These are phyloP conservation scores for Colletotrichum simmondsii DNA, from an alignment of 2,329 filamentous ascomycete species.

Conservation along the genomic window DNA sequence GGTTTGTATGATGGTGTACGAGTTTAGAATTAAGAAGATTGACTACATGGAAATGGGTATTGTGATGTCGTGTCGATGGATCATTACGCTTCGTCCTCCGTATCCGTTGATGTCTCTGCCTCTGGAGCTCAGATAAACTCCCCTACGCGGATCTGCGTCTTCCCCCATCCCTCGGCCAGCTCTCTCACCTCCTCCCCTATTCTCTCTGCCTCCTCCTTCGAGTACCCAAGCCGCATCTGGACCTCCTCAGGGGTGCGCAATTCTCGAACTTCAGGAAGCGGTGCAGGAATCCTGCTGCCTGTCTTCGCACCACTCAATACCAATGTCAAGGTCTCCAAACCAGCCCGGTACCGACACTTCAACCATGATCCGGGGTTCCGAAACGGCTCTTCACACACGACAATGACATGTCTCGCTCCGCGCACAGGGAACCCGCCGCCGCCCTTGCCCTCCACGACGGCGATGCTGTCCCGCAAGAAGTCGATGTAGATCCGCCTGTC, in stretches of 20 bases:
- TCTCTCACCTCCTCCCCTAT: slow-evolving; percentile 21
- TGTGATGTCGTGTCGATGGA: slow-evolving; percentile 1
- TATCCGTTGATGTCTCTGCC: no score
- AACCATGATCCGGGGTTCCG: slow-evolving; percentile 22
- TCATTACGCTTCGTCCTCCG: not conserved
- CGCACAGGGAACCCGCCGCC: slow-evolving; percentile 31
- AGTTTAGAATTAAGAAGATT: not conserved
- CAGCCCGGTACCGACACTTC: slow-evolving; percentile 28
- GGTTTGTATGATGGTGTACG: not conserved
- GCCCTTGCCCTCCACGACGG: slow-evolving; percentile 28
- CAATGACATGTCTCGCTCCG: slow-evolving; percentile 22
- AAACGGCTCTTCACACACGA: slow-evolving; percentile 31
- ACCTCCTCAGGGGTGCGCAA: slow-evolving; percentile 6
- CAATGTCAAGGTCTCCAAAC: slow-evolving; percentile 24
- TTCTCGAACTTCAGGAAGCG: slow-evolving; percentile 17
- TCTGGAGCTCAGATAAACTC: slow-evolving; percentile 5
- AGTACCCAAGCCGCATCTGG: slow-evolving; percentile 5
- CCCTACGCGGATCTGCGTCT: slow-evolving; percentile 17
- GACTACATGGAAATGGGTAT: slow-evolving; percentile 22
- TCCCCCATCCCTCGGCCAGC: slow-evolving; percentile 27
- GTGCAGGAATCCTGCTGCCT: not conserved
- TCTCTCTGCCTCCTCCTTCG: slow-evolving; percentile 20
- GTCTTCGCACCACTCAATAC: slow-evolving; percentile 6
- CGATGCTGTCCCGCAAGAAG: slow-evolving; percentile 19
- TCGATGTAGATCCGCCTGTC: slow-evolving; percentile 30